Base-by-base conservation (phyloP, 2,329 filamentous ascomycete genomes). In the Raffaelea ambrosiae region DNA sequence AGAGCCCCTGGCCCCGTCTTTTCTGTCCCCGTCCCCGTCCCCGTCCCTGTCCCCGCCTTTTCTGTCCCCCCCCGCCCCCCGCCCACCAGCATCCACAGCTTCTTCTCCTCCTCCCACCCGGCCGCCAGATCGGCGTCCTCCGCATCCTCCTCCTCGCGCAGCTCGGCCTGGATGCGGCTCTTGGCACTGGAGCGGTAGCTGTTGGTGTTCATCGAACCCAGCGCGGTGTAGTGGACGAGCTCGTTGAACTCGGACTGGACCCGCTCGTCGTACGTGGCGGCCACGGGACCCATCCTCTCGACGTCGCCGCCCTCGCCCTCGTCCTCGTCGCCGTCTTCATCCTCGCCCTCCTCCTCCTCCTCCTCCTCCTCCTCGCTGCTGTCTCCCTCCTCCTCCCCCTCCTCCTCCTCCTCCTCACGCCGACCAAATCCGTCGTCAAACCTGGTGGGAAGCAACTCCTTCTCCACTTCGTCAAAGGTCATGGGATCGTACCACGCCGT, bases 71-170 rank as follows among this genome's bases (percentile, higher is more conserved):
- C 31, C 16, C 31, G 9, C 31, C 9, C 31, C 55, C 59, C 62
- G 38, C 66, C 65, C 19, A 76, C 51, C 16, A 74, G 49, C 10
- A 59, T 55, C 74, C 74, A 76, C 61, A 77, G 60, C 41, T 63
- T 58, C 22, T 55, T 51, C 54, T 77, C 74, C 29, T 70, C 71
- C 21, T 60, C 54, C 40, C 62, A 62, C 46, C 65, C 69, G 2
- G 61, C 63, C 36, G 61, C 60, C 16, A 61, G 59, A 51, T 77
- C 74, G 14, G 61, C 51, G 3, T 59, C 55, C 22, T 74, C 69
- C 0, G 73, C 72, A 35, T 69, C 63, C 13, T 56, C 60, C 51
- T 76, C 73, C 40, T 71, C 67, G 11, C 58, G 57, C 36, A 65
- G 9, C 51, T 75, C 72, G 0, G 59, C 56, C 16, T 58, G 58